Base-by-base conservation (phyloP, 306 rosid species). In the Arachis hypogaea region DNA sequence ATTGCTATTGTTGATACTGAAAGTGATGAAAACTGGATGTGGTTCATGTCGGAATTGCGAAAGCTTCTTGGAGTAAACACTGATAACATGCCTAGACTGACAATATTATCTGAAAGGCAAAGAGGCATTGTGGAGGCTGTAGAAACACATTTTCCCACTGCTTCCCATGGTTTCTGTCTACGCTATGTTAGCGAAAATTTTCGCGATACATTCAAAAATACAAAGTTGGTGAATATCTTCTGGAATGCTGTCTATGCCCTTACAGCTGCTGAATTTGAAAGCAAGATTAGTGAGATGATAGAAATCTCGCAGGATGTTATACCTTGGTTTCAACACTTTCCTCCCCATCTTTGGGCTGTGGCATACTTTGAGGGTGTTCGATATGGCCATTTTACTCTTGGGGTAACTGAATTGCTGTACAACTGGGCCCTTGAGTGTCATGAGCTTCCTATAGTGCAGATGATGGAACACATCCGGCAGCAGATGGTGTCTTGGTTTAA, bases 161-260 rank as follows among this genome's bases (percentile, higher is more conserved):
- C 98, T 77, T 91, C 80, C 41, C 98, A 93, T 73, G 96, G 98
- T 63, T 91, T 93, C 61, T 93, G 98, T 78, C 81, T 93, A 82
- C 98, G 97, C 8, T 82, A 78, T 68, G 93, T 91, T 1, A 93
- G 98, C 49, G 98, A 93, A 84, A 86, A 91, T 79, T 91, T 94
- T 11, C 98, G 98, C 0, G 98, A 91, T 67, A 94, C 98, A 41
- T 94, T 94, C 76, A 94, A 94, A 76, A 94, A 94, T 77, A 88
- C 98, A 0, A 94, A 94, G 85, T 84, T 94, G 83, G 93, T 94
- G 66, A 94, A 89, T 69, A 91, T 94, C 71, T 94, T 94, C 59
- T 94, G 98, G 98, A 94, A 91, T 84, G 97, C 98, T 74, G 98
- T 94, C 58, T 91, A 94, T 88, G 98, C 98, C 66, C 97, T 91